phyloP scores from a whole-genome alignment of 1,284 basidiomycete genomes.

The Tylopilus sp. region DNA sequence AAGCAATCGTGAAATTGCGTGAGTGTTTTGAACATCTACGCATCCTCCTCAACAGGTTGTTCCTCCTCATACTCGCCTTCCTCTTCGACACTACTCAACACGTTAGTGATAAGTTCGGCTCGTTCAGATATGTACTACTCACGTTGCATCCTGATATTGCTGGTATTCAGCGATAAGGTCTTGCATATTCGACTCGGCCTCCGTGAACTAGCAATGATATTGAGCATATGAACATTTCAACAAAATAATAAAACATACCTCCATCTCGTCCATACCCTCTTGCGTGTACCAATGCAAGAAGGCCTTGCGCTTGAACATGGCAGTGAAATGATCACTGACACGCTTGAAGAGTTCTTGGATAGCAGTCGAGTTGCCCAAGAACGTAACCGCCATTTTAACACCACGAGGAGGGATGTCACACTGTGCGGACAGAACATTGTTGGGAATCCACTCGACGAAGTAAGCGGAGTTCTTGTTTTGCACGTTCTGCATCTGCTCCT shows the following conservation, averaged over 20 bases:
- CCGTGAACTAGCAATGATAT: constrained; percentile 74
- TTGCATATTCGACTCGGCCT: constrained; percentile 98
- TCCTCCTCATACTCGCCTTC: constrained; percentile 89
- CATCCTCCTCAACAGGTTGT: constrained; percentile 65
- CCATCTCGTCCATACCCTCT: constrained; percentile 99
- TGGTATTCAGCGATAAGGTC: constrained; percentile 95
- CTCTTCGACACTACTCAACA: constrained; percentile 70
- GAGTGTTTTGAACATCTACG: constrained; percentile 46
- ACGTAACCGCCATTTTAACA: constrained; percentile 96
- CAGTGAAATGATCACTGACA: constrained; percentile 96
- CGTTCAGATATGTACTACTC: constrained; percentile 48
- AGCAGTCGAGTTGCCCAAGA: constrained; percentile 97
- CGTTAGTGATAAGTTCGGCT: constrained; percentile 7
- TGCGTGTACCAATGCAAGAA: constrained; percentile 99
- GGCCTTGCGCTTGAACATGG: constrained; percentile 99
- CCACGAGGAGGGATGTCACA: constrained; percentile 96
- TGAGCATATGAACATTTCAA: constrained; percentile 20
- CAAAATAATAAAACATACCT: constrained; percentile 57
- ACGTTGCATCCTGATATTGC: constrained; percentile 97
- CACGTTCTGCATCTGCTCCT: constrained; percentile 97
- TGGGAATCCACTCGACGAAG: constrained; percentile 99
- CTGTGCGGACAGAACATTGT: constrained; percentile 97
- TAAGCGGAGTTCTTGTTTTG: constrained; percentile 98
- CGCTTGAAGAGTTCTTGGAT: constrained; percentile 99
- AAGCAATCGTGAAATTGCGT: constrained; percentile 30